Conservation (phyloP, 257 asterid species). For the Vinca minor region DNA sequence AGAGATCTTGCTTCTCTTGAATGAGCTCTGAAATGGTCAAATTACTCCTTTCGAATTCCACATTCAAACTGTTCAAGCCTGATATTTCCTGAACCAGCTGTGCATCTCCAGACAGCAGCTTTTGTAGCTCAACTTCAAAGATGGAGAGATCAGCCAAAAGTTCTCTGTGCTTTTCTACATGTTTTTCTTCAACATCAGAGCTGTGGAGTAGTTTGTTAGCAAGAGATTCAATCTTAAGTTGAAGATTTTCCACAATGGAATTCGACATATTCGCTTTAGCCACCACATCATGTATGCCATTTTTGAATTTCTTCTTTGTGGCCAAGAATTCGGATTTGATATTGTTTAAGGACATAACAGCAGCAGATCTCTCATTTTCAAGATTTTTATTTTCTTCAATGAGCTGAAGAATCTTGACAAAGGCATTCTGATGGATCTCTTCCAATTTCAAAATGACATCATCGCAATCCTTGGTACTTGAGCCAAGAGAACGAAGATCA, state of each 20-base stretch:
- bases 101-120: slow-evolving; percentile 42
- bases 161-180: slow-evolving; percentile 34
- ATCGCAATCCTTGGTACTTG: slow-evolving; percentile 30
- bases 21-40: slow-evolving; percentile 38
- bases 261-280: slow-evolving; percentile 46
- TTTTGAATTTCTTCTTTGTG: slow-evolving; percentile 50
- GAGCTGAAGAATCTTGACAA: slow-evolving; percentile 36
- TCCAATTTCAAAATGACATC: slow-evolving; percentile 48
- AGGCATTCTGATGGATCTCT: slow-evolving; percentile 46
- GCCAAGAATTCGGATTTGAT: slow-evolving; percentile 54
- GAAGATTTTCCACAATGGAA: slow-evolving; percentile 66
- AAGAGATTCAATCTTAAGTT: slow-evolving; percentile 57
- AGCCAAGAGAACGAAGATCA: slow-evolving; percentile 23
- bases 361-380: slow-evolving; percentile 40
- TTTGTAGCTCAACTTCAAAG: slow-evolving; percentile 58
- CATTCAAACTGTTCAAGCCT: slow-evolving; percentile 45
- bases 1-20: slow-evolving; percentile 50
- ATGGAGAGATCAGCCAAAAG: slow-evolving; percentile 58
- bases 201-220: slow-evolving; percentile 44
- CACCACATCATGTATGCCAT: slow-evolving; percentile 37
- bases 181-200: slow-evolving; percentile 54
- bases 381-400: slow-evolving; percentile 58
- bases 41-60: slow-evolving; percentile 43
- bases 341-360: slow-evolving; percentile 44
- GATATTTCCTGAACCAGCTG: slow-evolving; percentile 42